Percentiles rank a stretch among this genome's conserved stretches.
Evolutionary conservation across 805 yeast species (phyloP).

Genomic region (Saccharomycopsis sp.): DNA sequence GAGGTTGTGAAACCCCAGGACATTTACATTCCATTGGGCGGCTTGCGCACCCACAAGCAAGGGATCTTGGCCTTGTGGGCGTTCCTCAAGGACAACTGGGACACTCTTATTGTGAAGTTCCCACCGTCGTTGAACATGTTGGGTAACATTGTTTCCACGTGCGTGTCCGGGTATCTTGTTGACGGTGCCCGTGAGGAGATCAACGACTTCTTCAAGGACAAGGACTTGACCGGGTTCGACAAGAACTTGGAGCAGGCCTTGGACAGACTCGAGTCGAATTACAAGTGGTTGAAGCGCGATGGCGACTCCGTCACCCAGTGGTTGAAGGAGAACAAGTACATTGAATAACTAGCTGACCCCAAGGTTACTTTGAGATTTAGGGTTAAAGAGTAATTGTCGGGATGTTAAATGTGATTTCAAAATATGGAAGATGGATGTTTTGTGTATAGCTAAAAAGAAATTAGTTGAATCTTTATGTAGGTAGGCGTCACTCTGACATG

Average conservation of each 20-base stretch:
- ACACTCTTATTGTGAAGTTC: constrained; percentile 48
- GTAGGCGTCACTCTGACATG: constrained; percentile 1
- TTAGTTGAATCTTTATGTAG: too few species aligned
- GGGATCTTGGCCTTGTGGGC: constrained; percentile 66
- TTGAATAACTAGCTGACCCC: not conserved
- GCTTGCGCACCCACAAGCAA: constrained; percentile 49
- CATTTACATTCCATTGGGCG: constrained; percentile 66
- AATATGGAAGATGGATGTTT: too few species aligned
- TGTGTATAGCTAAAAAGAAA: too few species aligned
- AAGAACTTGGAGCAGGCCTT: constrained; percentile 57
- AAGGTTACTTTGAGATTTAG: too few species aligned
- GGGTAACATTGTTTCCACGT: constrained; percentile 58
- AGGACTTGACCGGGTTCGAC: constrained; percentile 55
- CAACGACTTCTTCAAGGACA: constrained; percentile 40
- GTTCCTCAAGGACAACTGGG: constrained; percentile 75
- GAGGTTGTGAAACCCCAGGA: constrained; percentile 58
- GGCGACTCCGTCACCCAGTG: constrained; percentile 38
- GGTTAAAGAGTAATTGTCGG: too few species aligned
- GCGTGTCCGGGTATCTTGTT: constrained; percentile 54
- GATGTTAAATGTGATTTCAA: too few species aligned
- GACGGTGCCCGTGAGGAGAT: constrained; percentile 43
- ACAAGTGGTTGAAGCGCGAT: constrained; percentile 53
- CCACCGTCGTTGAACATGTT: constrained; percentile 81
- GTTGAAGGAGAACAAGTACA: constrained; percentile 33
- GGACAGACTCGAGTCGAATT: constrained; percentile 49